Evolutionary conservation across 2,329 filamentous ascomycete species (phyloP).

Genomic region (Neonectria faginata): DNA sequence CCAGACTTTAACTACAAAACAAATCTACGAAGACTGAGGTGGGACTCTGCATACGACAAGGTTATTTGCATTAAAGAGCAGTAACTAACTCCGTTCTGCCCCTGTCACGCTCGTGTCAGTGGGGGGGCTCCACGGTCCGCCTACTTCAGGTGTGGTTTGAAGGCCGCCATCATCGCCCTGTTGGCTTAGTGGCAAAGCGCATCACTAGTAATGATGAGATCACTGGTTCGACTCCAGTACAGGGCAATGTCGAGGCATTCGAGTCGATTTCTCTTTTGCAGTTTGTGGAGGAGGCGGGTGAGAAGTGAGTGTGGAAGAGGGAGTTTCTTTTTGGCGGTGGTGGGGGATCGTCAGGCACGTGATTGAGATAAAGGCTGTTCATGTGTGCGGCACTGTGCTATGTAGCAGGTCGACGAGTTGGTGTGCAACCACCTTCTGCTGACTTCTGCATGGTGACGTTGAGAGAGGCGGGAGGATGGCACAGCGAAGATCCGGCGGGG

Average conservation of each 20-base stretch:
- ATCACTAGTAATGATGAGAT: constrained; percentile 37
- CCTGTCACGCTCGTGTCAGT: not conserved
- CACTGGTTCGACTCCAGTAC: constrained; percentile 36
- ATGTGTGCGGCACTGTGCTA: not conserved
- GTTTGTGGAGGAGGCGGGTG: not conserved
- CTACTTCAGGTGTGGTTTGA: not conserved
- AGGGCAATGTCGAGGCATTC: constrained; percentile 16
- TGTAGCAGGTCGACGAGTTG: not conserved
- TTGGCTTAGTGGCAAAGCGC: constrained; percentile 34
- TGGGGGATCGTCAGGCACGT: not conserved
- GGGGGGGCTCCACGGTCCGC: not conserved
- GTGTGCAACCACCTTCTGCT: not conserved
- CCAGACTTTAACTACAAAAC: not conserved
- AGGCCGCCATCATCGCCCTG: not conserved
- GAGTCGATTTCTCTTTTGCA: constrained; percentile 7
- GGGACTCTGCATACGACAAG: not conserved
- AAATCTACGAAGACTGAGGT: not conserved
- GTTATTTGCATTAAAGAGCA: not conserved
- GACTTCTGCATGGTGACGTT: not conserved
- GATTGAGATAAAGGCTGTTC: not conserved
- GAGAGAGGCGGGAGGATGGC: not conserved
- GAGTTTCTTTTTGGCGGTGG: not conserved
- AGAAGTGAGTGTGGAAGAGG: not conserved
- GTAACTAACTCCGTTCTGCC: not conserved
- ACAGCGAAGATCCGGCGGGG: not conserved